These are phyloP conservation scores for Cryptosporidium meleagridis DNA, from an alignment of 169 alveolate genomes.

Conservation along the genomic window DNA sequence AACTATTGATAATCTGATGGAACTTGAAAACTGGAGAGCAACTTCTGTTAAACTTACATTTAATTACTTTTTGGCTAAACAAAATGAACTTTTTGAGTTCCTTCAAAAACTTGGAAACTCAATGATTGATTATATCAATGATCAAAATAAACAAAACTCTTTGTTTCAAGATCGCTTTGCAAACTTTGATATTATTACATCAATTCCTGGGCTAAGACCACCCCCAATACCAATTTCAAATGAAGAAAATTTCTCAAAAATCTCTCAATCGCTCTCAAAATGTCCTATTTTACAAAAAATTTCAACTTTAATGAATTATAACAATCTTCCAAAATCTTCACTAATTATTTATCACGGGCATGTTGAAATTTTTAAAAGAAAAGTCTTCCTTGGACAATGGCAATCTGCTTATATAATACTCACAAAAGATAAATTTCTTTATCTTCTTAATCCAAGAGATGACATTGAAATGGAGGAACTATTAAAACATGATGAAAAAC, in stretches of 20 bases:
- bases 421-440: constrained; percentile 58
- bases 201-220: constrained; percentile 63
- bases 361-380: constrained; percentile 28
- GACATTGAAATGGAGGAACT: constrained; percentile 64
- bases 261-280: not conserved
- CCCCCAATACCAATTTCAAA: constrained; percentile 58
- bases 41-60: constrained; percentile 51
- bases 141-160: constrained; percentile 4
- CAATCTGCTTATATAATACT: constrained; percentile 50
- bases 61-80: constrained; percentile 29
- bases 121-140: not conserved
- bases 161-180: not conserved
- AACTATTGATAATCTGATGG: constrained; percentile 56
- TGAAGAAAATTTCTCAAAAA: constrained; percentile 18
- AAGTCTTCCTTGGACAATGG: constrained; percentile 38
- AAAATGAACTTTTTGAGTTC: constrained; percentile 39
- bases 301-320: constrained; percentile 3
- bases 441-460: constrained; percentile 35
- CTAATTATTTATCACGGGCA: constrained; percentile 60
- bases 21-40: constrained; percentile 61
- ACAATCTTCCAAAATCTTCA: constrained; percentile 32
- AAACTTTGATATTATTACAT: constrained; percentile 40
- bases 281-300: constrained; percentile 10
- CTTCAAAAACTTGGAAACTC: constrained; percentile 30
- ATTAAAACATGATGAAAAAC: constrained; percentile 56